Evolutionary conservation across 2,329 filamentous ascomycete species (phyloP).

Genomic region (Fusarium humuli): DNA sequence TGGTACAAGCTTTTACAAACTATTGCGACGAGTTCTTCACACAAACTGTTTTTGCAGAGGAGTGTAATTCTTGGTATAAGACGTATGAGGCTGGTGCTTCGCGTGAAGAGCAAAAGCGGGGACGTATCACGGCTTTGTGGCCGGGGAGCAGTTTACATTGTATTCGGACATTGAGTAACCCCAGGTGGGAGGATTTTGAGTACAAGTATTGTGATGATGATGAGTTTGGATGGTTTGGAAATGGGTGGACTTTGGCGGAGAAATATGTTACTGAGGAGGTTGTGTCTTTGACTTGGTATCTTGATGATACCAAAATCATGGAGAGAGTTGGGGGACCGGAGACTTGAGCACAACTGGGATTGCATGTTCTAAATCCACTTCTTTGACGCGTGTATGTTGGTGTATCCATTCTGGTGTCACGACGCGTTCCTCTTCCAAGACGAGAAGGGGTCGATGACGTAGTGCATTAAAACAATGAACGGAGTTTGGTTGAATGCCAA

Average conservation of each 20-base stretch:
- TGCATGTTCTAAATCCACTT: background rate
- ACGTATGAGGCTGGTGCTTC: constrained; percentile 11
- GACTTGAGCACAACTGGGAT: fast-evolving
- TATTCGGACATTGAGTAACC: constrained; percentile 8
- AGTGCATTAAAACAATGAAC: background rate
- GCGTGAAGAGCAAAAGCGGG: constrained; percentile 8
- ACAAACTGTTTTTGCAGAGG: constrained; percentile 13
- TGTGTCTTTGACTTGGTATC: constrained; percentile 25
- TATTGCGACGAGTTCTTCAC: constrained; percentile 15
- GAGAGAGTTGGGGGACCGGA: background rate
- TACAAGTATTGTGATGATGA: constrained; percentile 19
- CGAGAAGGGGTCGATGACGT: fast-evolving
- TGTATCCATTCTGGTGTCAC: background rate
- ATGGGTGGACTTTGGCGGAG: constrained; percentile 22
- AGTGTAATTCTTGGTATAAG: constrained; percentile 27
- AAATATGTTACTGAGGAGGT: constrained; percentile 10
- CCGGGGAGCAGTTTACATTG: constrained; percentile 20
- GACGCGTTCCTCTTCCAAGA: background rate
- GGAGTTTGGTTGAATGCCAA: background rate
- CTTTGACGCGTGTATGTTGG: background rate
- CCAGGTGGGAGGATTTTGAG: constrained; percentile 19
- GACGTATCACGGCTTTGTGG: constrained; percentile 7
- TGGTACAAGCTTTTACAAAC: background rate
- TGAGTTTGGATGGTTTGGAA: constrained; percentile 24
- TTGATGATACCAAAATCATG: constrained; percentile 15